Conservation (phyloP, 306 rosid genomes). For the Cucurbita pepo region DNA sequence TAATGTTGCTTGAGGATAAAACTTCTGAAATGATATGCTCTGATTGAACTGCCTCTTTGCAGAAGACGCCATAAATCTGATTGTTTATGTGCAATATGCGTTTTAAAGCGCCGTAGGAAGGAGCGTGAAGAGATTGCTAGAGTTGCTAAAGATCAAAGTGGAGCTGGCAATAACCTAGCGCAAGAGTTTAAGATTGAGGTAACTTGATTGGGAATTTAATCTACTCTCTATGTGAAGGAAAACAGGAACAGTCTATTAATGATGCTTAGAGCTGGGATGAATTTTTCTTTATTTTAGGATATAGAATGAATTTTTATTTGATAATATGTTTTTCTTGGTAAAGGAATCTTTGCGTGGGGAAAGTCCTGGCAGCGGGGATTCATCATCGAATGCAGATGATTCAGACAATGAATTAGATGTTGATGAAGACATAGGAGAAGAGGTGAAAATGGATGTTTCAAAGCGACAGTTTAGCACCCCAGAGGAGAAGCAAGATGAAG, state of each 20-base stretch:
- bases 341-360: conserved; percentile 48
- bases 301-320: not conserved
- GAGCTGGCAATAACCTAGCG: conserved; percentile 27
- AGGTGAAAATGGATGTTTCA: conserved; percentile 26
- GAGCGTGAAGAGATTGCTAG: conserved; percentile 84
- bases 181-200: conserved; percentile 62
- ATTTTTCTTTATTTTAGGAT: not conserved
- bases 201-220: not conserved
- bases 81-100: conserved; percentile 91
- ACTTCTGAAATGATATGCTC: not conserved
- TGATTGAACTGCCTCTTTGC: conserved; percentile 18
- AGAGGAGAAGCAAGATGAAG: conserved; percentile 31
- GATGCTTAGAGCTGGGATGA: not conserved
- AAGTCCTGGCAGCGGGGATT: conserved; percentile 62
- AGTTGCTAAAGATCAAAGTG: conserved; percentile 35
- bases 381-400: conserved; percentile 58
- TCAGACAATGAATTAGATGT: conserved; percentile 38
- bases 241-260: not conserved
- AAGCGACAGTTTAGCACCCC: conserved; percentile 32
- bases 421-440: conserved; percentile 39
- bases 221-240: not conserved
- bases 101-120: conserved; percentile 78
- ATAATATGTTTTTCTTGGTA: conserved; percentile 3
- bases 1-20: not conserved
- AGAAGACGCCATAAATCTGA: conserved; percentile 92